Percentiles rank a stretch among this genome's conserved stretches.
Conservation (phyloP, 108 stramenopile genomes). For the Phaeodactylum tricornutum region DNA sequence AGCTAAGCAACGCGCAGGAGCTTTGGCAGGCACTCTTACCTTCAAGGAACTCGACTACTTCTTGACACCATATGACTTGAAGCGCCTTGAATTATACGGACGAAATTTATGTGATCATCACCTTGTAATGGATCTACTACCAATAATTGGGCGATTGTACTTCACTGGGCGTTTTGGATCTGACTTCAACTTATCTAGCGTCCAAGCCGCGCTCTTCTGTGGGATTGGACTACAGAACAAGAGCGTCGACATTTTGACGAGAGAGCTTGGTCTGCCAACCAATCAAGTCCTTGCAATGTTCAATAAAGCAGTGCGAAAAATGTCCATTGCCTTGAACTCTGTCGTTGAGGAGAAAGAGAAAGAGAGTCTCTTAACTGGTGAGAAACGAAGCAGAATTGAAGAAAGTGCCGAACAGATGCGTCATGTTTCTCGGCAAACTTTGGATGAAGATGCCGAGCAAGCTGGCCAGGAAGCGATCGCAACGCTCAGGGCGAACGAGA, state of each 20-base stretch:
- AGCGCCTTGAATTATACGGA: slow-evolving; percentile 93
- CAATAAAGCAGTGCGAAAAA: slow-evolving; percentile 91
- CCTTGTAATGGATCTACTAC: slow-evolving; percentile 92
- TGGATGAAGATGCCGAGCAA: slow-evolving; percentile 76
- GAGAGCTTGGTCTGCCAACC: slow-evolving; percentile 78
- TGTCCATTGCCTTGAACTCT: slow-evolving; percentile 65
- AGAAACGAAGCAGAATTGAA: slow-evolving; percentile 46
- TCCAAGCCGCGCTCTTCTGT: slow-evolving; percentile 86
- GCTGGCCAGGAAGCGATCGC: slow-evolving; percentile 59
- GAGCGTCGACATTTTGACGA: slow-evolving; percentile 62
- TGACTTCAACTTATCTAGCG: slow-evolving; percentile 63
- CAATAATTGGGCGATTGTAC: slow-evolving; percentile 78
- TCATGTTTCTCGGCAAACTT: slow-evolving; percentile 55
- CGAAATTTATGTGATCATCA: slow-evolving; percentile 98
- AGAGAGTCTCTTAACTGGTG: slow-evolving; percentile 45
- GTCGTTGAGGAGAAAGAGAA: slow-evolving; percentile 73
- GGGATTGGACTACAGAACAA: slow-evolving; percentile 84
- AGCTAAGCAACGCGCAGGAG: slow-evolving; percentile 41
- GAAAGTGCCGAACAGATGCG: slow-evolving; percentile 36
- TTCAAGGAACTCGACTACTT: slow-evolving; percentile 73
- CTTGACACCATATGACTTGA: slow-evolving; percentile 91
- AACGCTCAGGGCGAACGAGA: slow-evolving; percentile 9
- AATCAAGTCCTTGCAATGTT: slow-evolving; percentile 94
- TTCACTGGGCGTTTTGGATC: slow-evolving; percentile 81
- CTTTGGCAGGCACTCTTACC: slow-evolving; percentile 29